A percentile compares a stretch with the other conserved stretches of the same genome.
phyloP scores from a whole-genome alignment of 805 yeast genomes.

The Metschnikowia henanensis region DNA sequence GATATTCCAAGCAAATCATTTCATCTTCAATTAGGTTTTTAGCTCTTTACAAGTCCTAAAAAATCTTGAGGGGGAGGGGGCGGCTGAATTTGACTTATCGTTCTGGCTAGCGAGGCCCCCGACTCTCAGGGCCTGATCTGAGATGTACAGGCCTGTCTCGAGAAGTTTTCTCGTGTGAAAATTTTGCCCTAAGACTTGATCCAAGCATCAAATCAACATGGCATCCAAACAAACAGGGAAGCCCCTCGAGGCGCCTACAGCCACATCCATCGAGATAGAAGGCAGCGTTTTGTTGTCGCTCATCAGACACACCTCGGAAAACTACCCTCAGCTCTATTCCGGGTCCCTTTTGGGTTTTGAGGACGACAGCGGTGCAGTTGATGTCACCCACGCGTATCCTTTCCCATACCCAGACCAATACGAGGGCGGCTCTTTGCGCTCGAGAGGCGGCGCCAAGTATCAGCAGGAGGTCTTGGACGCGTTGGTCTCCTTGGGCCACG shows the following conservation, averaged over 20 bases:
- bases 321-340: constrained; percentile 58
- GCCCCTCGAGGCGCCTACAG: constrained; percentile 35
- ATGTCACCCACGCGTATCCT: constrained; percentile 62
- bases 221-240: constrained; percentile 19
- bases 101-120: too few species aligned
- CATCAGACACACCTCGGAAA: constrained; percentile 64
- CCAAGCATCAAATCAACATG: constrained; percentile 10
- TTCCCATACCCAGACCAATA: constrained; percentile 68
- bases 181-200: constrained; percentile 9
- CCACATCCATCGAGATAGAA: constrained; percentile 43
- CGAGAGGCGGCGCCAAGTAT: constrained; percentile 63
- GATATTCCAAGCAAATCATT: too few species aligned
- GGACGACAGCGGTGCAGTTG: constrained; percentile 49
- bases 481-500: constrained; percentile 61
- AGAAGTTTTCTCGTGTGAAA: constrained; percentile 16
- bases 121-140: background rate
- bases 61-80: too few species aligned
- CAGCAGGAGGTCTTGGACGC: constrained; percentile 66
- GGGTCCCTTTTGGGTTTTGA: constrained; percentile 81
- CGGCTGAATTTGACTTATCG: too few species aligned
- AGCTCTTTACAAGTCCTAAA: too few species aligned
- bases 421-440: constrained; percentile 59
- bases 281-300: constrained; percentile 58
- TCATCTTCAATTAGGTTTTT: too few species aligned
- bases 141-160: constrained; percentile 17